Conservation (phyloP, 164 flowering plant species). For the Aristolochia californica region DNA sequence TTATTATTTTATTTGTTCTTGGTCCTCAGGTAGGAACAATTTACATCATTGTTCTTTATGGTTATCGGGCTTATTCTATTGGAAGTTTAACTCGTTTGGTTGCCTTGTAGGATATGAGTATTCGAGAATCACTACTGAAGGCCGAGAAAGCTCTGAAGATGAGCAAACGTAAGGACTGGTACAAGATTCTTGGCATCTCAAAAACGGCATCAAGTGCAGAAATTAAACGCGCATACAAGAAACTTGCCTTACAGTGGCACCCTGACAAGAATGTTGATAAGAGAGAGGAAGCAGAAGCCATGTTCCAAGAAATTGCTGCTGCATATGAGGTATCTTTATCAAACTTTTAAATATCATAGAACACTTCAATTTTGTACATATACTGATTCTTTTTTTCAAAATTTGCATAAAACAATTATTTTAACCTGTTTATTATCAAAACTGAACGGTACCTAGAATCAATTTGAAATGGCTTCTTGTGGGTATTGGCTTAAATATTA, state of each 20-base stretch:
- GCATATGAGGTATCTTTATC: constrained; percentile 71
- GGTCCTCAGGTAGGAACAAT: too few species aligned
- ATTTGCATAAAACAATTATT: too few species aligned
- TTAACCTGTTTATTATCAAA: not conserved
- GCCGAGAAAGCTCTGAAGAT: constrained; percentile 89
- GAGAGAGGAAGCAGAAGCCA: constrained; percentile 86
- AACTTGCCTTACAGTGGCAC: constrained; percentile 98
- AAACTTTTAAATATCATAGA: not conserved
- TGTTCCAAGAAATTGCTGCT: constrained; percentile 91
- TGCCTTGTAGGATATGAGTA: constrained; percentile 63
- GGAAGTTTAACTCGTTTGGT: not conserved
- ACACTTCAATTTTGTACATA: not conserved
- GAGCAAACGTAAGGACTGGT: constrained; percentile 97
- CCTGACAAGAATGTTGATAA: constrained; percentile 96
- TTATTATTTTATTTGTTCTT: too few species aligned
- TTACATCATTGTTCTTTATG: too few species aligned
- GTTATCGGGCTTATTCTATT: too few species aligned
- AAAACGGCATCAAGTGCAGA: constrained; percentile 67
- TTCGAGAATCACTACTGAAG: constrained; percentile 63
- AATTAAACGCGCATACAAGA: constrained; percentile 90
- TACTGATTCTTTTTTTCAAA: not conserved
- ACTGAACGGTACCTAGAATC: not conserved
- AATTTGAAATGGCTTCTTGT: too few species aligned
- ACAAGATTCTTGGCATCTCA: constrained; percentile 87
- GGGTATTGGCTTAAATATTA: too few species aligned